These are phyloP conservation scores for Hericium erinaceus DNA, from an alignment of 768 basidiomycete species.

Conservation along the genomic window DNA sequence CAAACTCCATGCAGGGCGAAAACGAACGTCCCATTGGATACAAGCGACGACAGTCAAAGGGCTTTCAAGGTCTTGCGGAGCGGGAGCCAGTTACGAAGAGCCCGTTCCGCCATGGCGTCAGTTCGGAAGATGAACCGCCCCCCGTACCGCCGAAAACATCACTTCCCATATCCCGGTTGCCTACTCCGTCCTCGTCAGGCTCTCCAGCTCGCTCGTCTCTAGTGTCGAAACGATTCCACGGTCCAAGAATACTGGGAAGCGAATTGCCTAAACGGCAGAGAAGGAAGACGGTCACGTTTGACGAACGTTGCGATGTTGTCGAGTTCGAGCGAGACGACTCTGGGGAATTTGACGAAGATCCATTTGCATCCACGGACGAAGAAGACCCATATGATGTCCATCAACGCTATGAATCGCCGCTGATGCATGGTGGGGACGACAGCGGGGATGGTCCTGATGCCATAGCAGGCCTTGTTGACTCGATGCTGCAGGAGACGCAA, in stretches of 20 bases:
- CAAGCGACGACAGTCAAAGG: constrained; percentile 70
- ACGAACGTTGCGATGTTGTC: constrained; percentile 72
- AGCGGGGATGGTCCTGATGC: constrained; percentile 35
- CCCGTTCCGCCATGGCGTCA: constrained; percentile 48
- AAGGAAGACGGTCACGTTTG: constrained; percentile 73
- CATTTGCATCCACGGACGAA: constrained; percentile 33
- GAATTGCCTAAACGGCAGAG: constrained; percentile 31
- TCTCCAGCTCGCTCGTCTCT: constrained; percentile 61
- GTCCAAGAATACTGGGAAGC: constrained; percentile 50
- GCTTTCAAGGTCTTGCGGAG: constrained; percentile 62
- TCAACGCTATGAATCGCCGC: background rate
- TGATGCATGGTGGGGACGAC: constrained; percentile 8
- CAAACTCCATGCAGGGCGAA: constrained; percentile 62
- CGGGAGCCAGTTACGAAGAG: constrained; percentile 77
- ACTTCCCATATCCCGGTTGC: constrained; percentile 7
- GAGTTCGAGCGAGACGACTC: constrained; percentile 63
- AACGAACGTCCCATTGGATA: constrained; percentile 63
- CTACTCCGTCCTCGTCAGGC: constrained; percentile 20
- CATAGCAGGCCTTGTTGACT: constrained; percentile 63
- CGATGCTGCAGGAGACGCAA: constrained; percentile 46
- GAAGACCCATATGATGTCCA: constrained; percentile 14
- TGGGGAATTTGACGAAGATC: constrained; percentile 30
- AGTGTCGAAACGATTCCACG: constrained; percentile 65
- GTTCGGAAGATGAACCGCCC: constrained; percentile 14
- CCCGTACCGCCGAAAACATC: constrained; percentile 16